A percentile compares a stretch with the other conserved stretches of the same genome.
phyloP scores from a whole-genome alignment of 2,329 filamentous ascomycete species.

The Amauroascus niger region DNA sequence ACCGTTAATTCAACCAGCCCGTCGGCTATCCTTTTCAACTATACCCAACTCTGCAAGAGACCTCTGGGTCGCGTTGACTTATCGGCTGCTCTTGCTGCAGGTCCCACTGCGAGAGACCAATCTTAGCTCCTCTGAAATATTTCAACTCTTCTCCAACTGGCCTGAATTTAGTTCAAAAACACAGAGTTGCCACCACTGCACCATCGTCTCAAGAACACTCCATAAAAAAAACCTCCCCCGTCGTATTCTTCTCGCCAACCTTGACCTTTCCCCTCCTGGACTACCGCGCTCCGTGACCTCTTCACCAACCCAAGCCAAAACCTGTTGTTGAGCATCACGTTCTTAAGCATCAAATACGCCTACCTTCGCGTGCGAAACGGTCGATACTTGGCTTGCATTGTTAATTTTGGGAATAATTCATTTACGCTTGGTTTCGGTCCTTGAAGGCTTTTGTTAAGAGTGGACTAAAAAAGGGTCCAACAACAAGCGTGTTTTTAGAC shows the following conservation, averaged over 20 bases:
- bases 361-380: not conserved
- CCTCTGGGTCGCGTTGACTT: constrained; percentile 7
- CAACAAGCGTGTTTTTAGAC: not conserved
- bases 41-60: constrained; percentile 10
- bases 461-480: constrained; percentile 5
- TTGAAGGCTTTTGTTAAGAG: not conserved
- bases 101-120: constrained; percentile 10
- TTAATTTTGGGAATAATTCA: constrained; percentile 4
- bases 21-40: constrained; percentile 9
- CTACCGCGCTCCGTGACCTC: constrained; percentile 6
- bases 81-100: constrained; percentile 9
- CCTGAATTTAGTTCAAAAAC: constrained; percentile 13
- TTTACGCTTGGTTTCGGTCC: not conserved
- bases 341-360: constrained; percentile 7
- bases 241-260: not conserved
- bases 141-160: constrained; percentile 5
- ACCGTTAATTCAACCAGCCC: constrained; percentile 9
- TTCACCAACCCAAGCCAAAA: not conserved
- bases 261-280: constrained; percentile 10
- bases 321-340: not conserved
- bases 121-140: constrained; percentile 4
- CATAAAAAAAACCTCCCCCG: not conserved
- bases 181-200: constrained; percentile 11
- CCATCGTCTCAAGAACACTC: constrained; percentile 9
- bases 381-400: constrained; percentile 3